A percentile compares a stretch with the other conserved stretches of the same genome.
These are phyloP conservation scores for Orbilia ellipsospora DNA, from an alignment of 2,329 filamentous ascomycete species.

Conservation along the genomic window DNA sequence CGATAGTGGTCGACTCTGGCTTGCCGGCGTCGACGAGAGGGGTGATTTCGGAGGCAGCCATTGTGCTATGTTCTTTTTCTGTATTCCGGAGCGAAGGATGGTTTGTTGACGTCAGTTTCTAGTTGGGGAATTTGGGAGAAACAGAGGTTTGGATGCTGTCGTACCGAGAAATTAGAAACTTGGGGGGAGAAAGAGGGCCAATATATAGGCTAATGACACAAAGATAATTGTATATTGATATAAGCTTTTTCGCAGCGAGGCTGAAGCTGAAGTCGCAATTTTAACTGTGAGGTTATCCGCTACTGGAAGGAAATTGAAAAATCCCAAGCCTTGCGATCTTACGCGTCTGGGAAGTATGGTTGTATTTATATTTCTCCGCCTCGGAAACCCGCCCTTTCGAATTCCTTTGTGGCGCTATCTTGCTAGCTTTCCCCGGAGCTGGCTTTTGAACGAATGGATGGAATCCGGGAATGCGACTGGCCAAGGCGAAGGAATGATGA, in stretches of 20 bases:
- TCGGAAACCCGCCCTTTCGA: background rate
- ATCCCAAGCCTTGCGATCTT: conserved; percentile 22
- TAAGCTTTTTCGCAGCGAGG: too few species aligned
- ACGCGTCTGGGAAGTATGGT: conserved; percentile 5
- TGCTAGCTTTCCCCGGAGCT: background rate
- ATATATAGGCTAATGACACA: too few species aligned
- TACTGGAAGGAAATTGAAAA: conserved; percentile 1
- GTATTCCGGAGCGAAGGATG: background rate
- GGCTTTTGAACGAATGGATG: background rate
- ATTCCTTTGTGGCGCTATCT: conserved; percentile 3
- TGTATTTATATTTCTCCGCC: conserved; percentile 22
- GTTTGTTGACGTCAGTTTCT: too few species aligned
- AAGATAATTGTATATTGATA: too few species aligned
- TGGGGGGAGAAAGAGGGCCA: too few species aligned
- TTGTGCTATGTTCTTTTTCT: conserved; percentile 7
- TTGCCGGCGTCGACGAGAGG: conserved; percentile 46
- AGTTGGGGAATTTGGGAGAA: too few species aligned
- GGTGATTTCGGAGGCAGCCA: conserved; percentile 50
- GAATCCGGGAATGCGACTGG: conserved; percentile 16
- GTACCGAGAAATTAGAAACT: too few species aligned
- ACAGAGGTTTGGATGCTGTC: too few species aligned
- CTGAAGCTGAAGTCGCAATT: too few species aligned
- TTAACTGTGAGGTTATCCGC: too few species aligned
- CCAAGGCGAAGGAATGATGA: conserved; percentile 26
- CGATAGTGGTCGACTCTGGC: conserved; percentile 30